Evolutionary conservation across 2,329 filamentous ascomycete species (phyloP), one percentile per base, ranked within the genome.

Genomic region (Mollisiaceae sp.): DNA sequence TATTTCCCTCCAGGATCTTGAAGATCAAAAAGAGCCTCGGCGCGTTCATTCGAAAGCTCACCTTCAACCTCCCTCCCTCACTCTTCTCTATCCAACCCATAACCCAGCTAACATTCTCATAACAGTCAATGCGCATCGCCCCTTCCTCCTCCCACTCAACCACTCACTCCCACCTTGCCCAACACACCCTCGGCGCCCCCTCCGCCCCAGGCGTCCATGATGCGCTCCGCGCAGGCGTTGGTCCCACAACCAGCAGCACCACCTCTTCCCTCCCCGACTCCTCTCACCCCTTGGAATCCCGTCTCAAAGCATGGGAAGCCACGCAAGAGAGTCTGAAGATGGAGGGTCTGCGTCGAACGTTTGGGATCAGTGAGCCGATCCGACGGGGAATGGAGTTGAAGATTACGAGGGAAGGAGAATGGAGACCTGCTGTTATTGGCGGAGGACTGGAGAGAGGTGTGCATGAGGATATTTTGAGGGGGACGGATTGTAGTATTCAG

Each of bases 121-220:
- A 62, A 56, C 79, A 96, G 92, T 91, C 92, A 76, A 91, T 98
- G 86, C 93, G 93, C 82, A 91, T 99, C 81, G 88, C 92, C 72
- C 95, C 95, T 77, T 78, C 88, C 67, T 79, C 88, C 74, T 77
- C 82, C 72, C 87, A 94, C 83, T 80, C 88, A 74, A 86, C 83
- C 72, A 84, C 86, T 77, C 89, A 87, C 81, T 84, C 83, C 75
- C 90, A 91, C 82, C 81, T 84, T 72, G 74, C 73, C 73, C 74
- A 84, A 65, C 79, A 85, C 76, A 85, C 84, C 70, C 85, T 86
- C 73, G 88, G 86, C 63, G 95, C 95, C 4, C 95, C 95, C 72
- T 97, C 94, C 0, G 94, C 93, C 18, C 94, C 94, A 0, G 94
- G 94, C 72, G 85, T 98, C 70, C 94, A 96, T 85, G 95, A 98